These are phyloP conservation scores for Cornus suecica DNA, from an alignment of 148 eudicot species.

Conservation along the genomic window DNA sequence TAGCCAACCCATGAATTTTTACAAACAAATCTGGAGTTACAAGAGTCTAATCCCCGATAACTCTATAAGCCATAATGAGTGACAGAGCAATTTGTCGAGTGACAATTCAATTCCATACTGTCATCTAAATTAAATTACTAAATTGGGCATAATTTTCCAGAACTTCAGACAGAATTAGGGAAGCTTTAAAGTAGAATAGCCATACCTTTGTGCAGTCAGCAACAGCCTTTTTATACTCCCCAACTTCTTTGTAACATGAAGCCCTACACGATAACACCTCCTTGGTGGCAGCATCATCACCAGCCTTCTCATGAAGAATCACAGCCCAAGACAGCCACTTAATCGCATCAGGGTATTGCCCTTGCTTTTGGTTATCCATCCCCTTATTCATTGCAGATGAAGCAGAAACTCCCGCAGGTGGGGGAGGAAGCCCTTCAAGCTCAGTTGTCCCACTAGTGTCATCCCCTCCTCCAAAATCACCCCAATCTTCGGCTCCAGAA, in stretches of 20 bases:
- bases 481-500: conserved; percentile 81
- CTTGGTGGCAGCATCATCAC: conserved; percentile 45
- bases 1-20: background rate
- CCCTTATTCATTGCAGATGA: conserved; percentile 77
- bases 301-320: conserved; percentile 63
- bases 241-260: conserved; percentile 96
- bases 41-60: background rate
- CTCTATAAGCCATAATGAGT: background rate
- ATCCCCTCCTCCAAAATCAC: conserved; percentile 47
- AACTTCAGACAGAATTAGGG: background rate
- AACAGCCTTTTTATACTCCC: conserved; percentile 97
- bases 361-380: conserved; percentile 80
- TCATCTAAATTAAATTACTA: background rate
- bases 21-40: background rate
- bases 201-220: conserved; percentile 93
- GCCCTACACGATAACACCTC: conserved; percentile 83
- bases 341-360: conserved; percentile 92
- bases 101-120: background rate
- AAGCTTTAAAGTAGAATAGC: background rate
- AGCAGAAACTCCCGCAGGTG: conserved; percentile 84
- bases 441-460: conserved; percentile 63
- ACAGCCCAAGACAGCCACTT: conserved; percentile 99
- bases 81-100: background rate
- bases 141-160: background rate
- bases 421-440: conserved; percentile 93